phyloP scores from a whole-genome alignment of 1,284 basidiomycete genomes.

The Leccinum fuscescens region DNA sequence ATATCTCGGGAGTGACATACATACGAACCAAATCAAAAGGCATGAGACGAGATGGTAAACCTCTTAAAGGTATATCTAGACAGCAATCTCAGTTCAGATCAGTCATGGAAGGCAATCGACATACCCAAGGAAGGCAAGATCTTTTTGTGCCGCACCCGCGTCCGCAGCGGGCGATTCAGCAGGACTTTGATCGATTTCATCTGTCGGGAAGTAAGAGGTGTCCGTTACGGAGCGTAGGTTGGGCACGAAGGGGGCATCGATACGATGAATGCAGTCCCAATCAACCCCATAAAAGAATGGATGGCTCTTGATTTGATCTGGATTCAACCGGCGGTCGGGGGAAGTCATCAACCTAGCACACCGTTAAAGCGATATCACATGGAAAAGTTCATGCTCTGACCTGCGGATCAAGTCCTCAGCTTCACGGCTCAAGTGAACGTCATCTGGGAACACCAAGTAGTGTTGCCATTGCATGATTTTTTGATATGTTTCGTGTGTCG shows the following conservation, averaged over 20 bases:
- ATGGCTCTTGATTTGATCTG: slow-evolving; percentile 91
- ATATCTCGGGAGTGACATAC: neutral
- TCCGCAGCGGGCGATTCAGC: slow-evolving; percentile 62
- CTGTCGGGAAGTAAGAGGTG: slow-evolving; percentile 96
- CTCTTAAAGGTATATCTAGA: slow-evolving; percentile 76
- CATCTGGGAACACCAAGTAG: slow-evolving; percentile 90
- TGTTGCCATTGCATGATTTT: slow-evolving; percentile 96
- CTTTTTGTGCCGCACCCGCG: slow-evolving; percentile 66
- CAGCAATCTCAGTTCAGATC: slow-evolving; percentile 7
- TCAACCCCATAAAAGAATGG: slow-evolving; percentile 98
- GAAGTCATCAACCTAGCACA: slow-evolving; percentile 74
- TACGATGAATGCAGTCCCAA: slow-evolving; percentile 85
- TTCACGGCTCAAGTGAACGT: slow-evolving; percentile 91
- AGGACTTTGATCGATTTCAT: slow-evolving; percentile 88
- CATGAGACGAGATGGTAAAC: slow-evolving; percentile 53
- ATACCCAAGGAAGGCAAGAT: slow-evolving; percentile 91
- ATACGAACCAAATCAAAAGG: slow-evolving; percentile 23
- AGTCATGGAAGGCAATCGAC: slow-evolving; percentile 25
- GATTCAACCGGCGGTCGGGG: slow-evolving; percentile 76
- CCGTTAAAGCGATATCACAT: slow-evolving; percentile 8
- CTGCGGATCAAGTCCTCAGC: slow-evolving; percentile 89
- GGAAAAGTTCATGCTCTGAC: slow-evolving; percentile 38
- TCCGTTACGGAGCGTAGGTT: slow-evolving; percentile 90
- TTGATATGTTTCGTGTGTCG: slow-evolving; percentile 98
- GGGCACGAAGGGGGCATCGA: slow-evolving; percentile 95